A percentile compares a stretch with the other conserved stretches of the same genome.
Evolutionary conservation across 169 alveolate species (phyloP).

Genomic region (Eimeria praecox): DNA sequence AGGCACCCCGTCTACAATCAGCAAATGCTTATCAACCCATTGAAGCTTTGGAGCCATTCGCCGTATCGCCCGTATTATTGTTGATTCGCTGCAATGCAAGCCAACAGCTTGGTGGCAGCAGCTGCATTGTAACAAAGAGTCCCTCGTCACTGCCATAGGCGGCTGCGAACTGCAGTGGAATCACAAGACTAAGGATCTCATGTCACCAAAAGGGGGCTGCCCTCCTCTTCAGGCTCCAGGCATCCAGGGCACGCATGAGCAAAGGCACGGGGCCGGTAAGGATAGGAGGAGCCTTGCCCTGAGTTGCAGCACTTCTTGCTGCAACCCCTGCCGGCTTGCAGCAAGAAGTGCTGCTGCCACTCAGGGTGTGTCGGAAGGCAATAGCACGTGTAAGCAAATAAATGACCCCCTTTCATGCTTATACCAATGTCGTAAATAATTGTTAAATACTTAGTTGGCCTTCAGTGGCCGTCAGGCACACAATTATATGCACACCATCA

Average conservation of each 20-base stretch:
- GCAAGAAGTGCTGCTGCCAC: too few relatives aligned
- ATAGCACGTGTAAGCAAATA: not conserved
- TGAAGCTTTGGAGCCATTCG: too few relatives aligned
- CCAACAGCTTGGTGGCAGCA: not conserved
- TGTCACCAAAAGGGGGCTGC: not conserved
- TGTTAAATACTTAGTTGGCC: not conserved
- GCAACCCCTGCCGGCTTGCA: too few relatives aligned
- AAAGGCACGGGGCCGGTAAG: not conserved
- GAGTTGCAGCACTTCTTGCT: not conserved
- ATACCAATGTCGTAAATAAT: not conserved
- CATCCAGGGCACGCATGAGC: not conserved
- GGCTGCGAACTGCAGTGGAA: not conserved
- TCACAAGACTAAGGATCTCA: not conserved
- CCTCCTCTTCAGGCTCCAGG: not conserved
- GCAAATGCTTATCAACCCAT: too few relatives aligned
- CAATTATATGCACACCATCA: not conserved
- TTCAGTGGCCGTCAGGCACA: not conserved
- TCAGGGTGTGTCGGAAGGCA: not conserved
- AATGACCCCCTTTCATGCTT: not conserved
- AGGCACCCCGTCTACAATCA: not conserved
- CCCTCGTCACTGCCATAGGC: not conserved
- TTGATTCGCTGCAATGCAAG: too few relatives aligned
- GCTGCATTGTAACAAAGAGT: not conserved
- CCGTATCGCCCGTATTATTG: too few relatives aligned
- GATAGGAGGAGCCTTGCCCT: not conserved